Base-by-base conservation (phyloP, 2,329 filamentous ascomycete genomes). In the Tolypocladium ovalisporum region DNA sequence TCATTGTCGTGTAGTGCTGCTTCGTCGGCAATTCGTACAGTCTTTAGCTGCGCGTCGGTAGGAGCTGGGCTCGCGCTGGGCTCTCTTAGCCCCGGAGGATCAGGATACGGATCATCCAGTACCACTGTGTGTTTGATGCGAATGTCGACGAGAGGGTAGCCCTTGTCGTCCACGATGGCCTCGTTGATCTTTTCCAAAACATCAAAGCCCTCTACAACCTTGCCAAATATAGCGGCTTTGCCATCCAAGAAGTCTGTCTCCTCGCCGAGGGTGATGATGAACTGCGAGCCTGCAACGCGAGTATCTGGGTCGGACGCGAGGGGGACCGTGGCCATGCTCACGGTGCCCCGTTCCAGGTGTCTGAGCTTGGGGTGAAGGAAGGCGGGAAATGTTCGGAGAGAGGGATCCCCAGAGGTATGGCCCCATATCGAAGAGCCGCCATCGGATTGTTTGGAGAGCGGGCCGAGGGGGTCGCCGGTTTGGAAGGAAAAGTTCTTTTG, bases 401-500 rank as follows among this genome's bases (percentile, higher is more conserved):
- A 77, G 17, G 86, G 77, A 49, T 79, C 70, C 62, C 80, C 86
- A 29, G 89, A 84, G 32, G 96, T 70, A 56, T 90, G 71, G 47
- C 91, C 91, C 93, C 93, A 97, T 76, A 97, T 90, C 49, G 90
- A 96, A 53, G 86, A 88, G 62, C 94, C 93, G 63, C 93, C 93
- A 82, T 97, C 90, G 65, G 92, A 96, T 52, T 91, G 84, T 64
- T 83, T 77, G 17, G 90, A 89, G 58, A 88, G 83, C 15, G 92
- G 93, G 15, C 94, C 93, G 56, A 97, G 85, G 15, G 93, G 93
- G 68, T 97, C 94, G 70, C 93, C 93, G 36, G 90, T 95, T 73
- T 97, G 93, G 74, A 96, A 96, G 60, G 92, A 96, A 74, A 97
- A 97, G 73, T 90, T 86, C 71, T 93, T 94, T 70, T 97, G 94